Conservation (phyloP, 495 filamentous ascomycete genomes). For the Pyrenula massariospora region DNA sequence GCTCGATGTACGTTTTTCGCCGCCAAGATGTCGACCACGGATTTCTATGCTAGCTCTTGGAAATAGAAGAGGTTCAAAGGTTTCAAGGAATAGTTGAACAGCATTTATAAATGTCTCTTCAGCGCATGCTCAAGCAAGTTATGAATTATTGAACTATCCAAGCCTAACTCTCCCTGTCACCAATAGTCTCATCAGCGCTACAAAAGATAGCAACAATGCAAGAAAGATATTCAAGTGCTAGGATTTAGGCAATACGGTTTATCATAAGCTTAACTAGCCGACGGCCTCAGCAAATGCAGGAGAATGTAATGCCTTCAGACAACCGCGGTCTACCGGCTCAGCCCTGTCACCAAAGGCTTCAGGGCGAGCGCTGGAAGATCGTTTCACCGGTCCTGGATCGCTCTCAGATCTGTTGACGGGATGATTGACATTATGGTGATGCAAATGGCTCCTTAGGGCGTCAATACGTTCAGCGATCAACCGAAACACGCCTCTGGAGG, state of each 20-base stretch:
- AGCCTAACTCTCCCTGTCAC: too few species aligned
- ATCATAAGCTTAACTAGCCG: not conserved
- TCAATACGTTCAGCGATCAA: conserved; percentile 78
- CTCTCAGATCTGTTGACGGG: conserved; percentile 90
- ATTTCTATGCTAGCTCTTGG: too few species aligned
- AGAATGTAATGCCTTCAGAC: not conserved
- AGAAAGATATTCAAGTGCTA: too few species aligned
- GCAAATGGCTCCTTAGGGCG: conserved; percentile 67
- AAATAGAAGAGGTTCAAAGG: too few species aligned
- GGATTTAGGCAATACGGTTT: not conserved
- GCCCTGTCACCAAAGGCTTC: not conserved
- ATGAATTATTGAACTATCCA: too few species aligned
- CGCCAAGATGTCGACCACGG: too few species aligned
- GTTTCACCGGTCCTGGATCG: conserved; percentile 24
- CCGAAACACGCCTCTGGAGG: conserved; percentile 43
- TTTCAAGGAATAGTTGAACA: too few species aligned
- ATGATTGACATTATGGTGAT: conserved; percentile 65
- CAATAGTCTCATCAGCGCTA: too few species aligned
- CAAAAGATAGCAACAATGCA: too few species aligned
- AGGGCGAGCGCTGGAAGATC: conserved; percentile 22
- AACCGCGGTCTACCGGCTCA: not conserved
- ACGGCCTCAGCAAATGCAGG: not conserved
- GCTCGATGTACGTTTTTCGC: too few species aligned
- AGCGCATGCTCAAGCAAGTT: too few species aligned
- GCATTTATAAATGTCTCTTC: too few species aligned